Evolutionary conservation across 495 filamentous ascomycete species (phyloP), one percentile per base, ranked within the genome.

Genomic region (Aspergillus taichungensis): DNA sequence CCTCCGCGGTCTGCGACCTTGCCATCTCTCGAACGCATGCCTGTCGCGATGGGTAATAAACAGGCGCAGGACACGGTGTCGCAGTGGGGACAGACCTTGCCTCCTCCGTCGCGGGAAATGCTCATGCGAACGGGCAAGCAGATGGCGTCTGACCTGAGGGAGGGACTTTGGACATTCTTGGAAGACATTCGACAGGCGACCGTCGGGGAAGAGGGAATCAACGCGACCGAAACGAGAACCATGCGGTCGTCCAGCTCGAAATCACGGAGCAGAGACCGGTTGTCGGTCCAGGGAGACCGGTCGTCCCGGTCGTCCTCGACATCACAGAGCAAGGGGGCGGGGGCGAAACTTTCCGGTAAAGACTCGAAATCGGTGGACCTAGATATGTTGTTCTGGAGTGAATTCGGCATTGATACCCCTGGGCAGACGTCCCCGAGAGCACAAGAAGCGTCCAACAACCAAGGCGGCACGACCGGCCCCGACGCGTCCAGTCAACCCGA

Each of bases 181-280:
- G 92, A 97, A 57, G 92, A 97, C 62, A 75, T 98, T 24, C 75
- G 88, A 50, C 92, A 98, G 66, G 92, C 88, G 10, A 94, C 92
- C 3, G 87, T 96, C 9, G 92, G 91, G 33, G 92, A 97, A 29
- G 92, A 97, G 63, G 85, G 78, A 8, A 79, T 88, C 46, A 79
- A 71, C 43, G 81, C 76, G 33, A 74, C 69, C 12, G 68, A 67
- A 52, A 63, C 67, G 30, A 56, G 70, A 32, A 63, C 57, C 40
- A 56, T 63, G 47, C 60, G 65, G 41, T 48, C 62, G 24, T 62
- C 55, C 18, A 63, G 60, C 34, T 62, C 58, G 27, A 52, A 54
- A 39, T 68, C 70, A 41, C 53, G 57, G 13, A 67, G 68, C 47
- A 46, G 62, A 40, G 71, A 68, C 52, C 64, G 69, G 45, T 57